These are phyloP conservation scores for Neurospora crassa DNA, from an alignment of 2,329 filamentous ascomycete species.

Conservation along the genomic window DNA sequence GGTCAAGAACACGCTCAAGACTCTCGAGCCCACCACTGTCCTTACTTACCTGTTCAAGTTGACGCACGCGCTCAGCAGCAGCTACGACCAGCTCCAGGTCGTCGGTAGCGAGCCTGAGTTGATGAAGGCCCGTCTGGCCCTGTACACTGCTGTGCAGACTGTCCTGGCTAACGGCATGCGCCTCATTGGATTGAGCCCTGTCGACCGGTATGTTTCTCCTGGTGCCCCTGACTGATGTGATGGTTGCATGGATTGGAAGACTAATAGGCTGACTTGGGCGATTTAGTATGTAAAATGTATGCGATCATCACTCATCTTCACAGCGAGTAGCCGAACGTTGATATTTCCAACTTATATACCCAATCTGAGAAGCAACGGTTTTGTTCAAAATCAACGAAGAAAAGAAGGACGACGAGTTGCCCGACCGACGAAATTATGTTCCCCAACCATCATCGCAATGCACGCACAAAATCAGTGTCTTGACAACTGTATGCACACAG, in stretches of 20 bases:
- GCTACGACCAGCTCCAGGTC: constrained; percentile 74
- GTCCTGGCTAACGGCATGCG: constrained; percentile 79
- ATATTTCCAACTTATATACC: neutral
- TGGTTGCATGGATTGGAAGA: neutral
- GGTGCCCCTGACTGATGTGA: neutral
- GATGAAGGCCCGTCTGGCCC: constrained; percentile 61
- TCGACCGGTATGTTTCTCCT: constrained; percentile 43
- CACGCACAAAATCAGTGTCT: neutral
- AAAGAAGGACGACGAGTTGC: neutral
- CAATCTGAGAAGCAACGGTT: neutral
- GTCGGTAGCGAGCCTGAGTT: constrained; percentile 68
- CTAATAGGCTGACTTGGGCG: constrained; percentile 1
- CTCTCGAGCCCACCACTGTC: constrained; percentile 54
- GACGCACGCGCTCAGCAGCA: constrained; percentile 69
- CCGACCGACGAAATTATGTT: neutral
- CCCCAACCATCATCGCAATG: neutral
- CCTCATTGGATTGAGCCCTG: constrained; percentile 66
- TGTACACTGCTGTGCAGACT: constrained; percentile 67
- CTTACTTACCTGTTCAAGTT: constrained; percentile 70
- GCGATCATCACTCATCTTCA: neutral
- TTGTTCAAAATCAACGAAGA: neutral
- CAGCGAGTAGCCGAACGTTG: neutral
- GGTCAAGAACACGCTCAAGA: constrained; percentile 74
- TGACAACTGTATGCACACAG: neutral
- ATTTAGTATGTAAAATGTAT: constrained; percentile 13